Evolutionary conservation across 768 basidiomycete genomes (phyloP), one percentile per base, ranked within the genome.

Genomic region (Pleurotus tuber-regium): DNA sequence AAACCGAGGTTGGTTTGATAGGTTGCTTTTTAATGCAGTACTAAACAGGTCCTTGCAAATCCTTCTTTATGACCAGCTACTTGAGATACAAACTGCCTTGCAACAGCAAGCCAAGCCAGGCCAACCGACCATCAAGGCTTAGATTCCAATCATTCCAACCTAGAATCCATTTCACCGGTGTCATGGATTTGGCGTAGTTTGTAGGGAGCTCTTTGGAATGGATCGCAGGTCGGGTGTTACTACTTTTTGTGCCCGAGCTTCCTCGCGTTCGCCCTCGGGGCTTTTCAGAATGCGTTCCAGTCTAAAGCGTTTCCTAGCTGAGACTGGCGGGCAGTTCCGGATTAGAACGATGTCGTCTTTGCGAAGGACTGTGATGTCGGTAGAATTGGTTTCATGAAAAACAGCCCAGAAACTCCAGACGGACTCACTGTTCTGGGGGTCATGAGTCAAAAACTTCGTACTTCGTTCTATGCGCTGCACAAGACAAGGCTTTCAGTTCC

Each of bases 301-400:
- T 43, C 69, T 80, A 72, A 92, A 92, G 25, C 86, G 76, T 68
- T 92, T 92, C 57, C 79, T 72, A 19, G 86, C 87, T 25, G 90
- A 92, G 60, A 89, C 71, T 19, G 89, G 89, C 35, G 84, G 85
- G 65, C 89, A 92, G 60, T 92, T 88, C 53, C 85, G 86, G 65
- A 92, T 92, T 53, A 80, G 66, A 29, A 92, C 89, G 31, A 79
- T 66, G 66, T 92, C 90, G 29, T 87, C 78, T 61, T 78, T 68
- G 19, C 81, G 84, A 42, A 89, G 74, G 57, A 61, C 89, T 90
- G 2, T 36, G 2, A 43, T n/a, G 6, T 26, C 12, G 4, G 4
- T n/a, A n/a, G n/a, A n/a, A n/a, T 9, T 38, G 7, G 12, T 38
- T 16, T 38, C 35, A 14, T 3, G 3, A 19, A 19, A 16, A 16